Evolutionary conservation across 2,329 filamentous ascomycete genomes (phyloP), one percentile per base, ranked within the genome.

Genomic region (Madurella mycetomatis): DNA sequence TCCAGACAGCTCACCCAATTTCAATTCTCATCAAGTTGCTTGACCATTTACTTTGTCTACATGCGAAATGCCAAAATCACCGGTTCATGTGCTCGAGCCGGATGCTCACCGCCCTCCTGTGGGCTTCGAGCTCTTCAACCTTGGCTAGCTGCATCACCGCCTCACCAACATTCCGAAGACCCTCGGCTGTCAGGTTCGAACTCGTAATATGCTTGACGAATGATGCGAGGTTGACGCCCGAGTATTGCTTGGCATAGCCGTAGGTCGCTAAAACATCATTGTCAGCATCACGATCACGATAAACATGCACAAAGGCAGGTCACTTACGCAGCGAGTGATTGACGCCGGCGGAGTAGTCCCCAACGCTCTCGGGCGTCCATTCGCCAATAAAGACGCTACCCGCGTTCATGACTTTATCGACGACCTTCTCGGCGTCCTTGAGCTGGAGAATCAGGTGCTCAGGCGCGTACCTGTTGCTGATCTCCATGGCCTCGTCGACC

Each of bases 131-230:
- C 69, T 95, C 90, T 72, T 99, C 94, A 2, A 97, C 92, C 66
- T 89, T 88, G 19, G 94, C 94, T 46, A 99, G 78, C 71, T 92
- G 88, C 90, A 97, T 96, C 49, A 99, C 94, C 4, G 94, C 91
- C 50, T 78, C 76, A 34, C 92, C 90, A 2, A 99, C 88, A 65
- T 95, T 94, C 64, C 81, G 81, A 58, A 99, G 76, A 18, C 94
- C 94, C 65, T 96, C 82, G 16, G 85, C 83, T 1, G 90, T 95
- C 58, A 99, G 79, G 70, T 95, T 89, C 0, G 91, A 90, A 74
- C 89, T 94, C 39, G 94, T 99, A 67, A 99, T 96, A 77, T 97
- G 91, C 77, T 99, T 99, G 70, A 96, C 82, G 73, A 96, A 99
- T 2, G 92, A 97, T 32, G 84, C 90, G 5, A 99, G 82, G 71